phyloP scores from a whole-genome alignment of 2,329 filamentous ascomycete species.

The Botrytis pseudocinerea region DNA sequence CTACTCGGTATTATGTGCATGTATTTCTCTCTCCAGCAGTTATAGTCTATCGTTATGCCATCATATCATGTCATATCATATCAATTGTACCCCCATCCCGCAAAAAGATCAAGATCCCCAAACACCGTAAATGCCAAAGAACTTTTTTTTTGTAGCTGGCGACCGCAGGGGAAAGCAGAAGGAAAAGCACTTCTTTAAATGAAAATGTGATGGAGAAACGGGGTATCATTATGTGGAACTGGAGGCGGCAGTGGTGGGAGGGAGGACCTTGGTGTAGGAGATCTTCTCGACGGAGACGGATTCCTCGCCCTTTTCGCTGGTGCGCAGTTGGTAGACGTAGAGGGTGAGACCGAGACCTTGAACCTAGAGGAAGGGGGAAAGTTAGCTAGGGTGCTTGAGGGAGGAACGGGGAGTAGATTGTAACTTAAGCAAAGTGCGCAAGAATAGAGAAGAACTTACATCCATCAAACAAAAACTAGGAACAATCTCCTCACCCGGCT shows the following conservation, averaged over 20 bases:
- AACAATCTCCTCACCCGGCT: conserved; percentile 67
- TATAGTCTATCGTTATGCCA: conserved; percentile 11
- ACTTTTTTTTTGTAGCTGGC: conserved; percentile 13
- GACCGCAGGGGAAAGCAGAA: conserved; percentile 1
- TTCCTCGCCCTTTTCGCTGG: conserved; percentile 73
- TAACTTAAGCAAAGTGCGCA: neutral
- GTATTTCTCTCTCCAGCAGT: neutral
- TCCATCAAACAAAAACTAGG: conserved; percentile 98
- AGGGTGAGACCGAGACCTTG: conserved; percentile 95
- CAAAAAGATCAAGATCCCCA: neutral
- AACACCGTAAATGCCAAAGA: conserved; percentile 16
- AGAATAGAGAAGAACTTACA: conserved; percentile 57
- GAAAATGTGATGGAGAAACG: neutral
- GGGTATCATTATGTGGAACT: conserved; percentile 32
- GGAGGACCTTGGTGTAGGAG: conserved; percentile 73
- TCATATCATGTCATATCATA: conserved; percentile 6
- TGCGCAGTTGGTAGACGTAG: conserved; percentile 87
- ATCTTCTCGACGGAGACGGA: conserved; percentile 85
- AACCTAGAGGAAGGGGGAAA: conserved; percentile 56
- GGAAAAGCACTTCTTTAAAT: neutral
- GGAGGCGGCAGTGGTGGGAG: conserved; percentile 24
- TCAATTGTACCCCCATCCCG: neutral
- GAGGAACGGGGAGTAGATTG: neutral
- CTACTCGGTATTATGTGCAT: conserved; percentile 6
- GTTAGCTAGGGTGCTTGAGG: neutral